Conservation (phyloP, 495 filamentous ascomycete species). For the Gamarada debralockiae region DNA sequence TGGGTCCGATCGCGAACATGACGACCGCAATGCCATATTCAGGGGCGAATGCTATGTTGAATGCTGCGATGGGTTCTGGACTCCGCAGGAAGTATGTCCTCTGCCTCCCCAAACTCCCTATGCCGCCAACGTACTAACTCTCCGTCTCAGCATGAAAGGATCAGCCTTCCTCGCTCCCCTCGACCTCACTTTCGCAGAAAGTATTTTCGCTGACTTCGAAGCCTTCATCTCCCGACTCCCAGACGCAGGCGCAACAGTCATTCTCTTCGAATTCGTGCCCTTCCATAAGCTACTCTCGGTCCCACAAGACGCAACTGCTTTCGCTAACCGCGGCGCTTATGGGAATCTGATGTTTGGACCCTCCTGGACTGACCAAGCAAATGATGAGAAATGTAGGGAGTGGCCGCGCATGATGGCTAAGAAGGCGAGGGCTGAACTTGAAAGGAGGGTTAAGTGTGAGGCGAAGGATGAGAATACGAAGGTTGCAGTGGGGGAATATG, state of each 20-base stretch:
- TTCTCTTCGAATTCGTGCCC: slow-evolving; percentile 24
- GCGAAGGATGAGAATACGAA: slow-evolving; percentile 5
- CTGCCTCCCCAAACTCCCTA: too few species aligned
- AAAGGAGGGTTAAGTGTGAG: neutral
- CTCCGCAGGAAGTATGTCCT: too few species aligned
- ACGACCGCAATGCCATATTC: slow-evolving; percentile 38
- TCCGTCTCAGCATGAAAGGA: too few species aligned
- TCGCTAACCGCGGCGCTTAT: slow-evolving; percentile 23
- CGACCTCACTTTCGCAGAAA: neutral
- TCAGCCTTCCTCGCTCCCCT: slow-evolving; percentile 11
- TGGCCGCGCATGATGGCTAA: slow-evolving; percentile 18
- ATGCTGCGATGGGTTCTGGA: neutral
- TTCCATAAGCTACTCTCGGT: slow-evolving; percentile 12
- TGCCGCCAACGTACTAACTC: too few species aligned
- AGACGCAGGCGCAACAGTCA: slow-evolving; percentile 10
- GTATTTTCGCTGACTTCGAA: slow-evolving; percentile 1
- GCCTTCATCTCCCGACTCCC: slow-evolving; percentile 11
- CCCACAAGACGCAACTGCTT: slow-evolving; percentile 20
- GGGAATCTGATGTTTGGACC: slow-evolving; percentile 10
- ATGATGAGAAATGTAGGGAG: slow-evolving; percentile 25
- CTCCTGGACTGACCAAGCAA: slow-evolving; percentile 17
- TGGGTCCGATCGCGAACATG: slow-evolving; percentile 35
- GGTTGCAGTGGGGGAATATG: slow-evolving; percentile 30
- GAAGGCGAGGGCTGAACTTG: slow-evolving; percentile 1
- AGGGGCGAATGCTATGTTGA: slow-evolving; percentile 27